Percentiles rank a stretch among this genome's conserved stretches.
These are phyloP conservation scores for Trichocomaceae sp. DNA, from an alignment of 2,329 filamentous ascomycete genomes.

Conservation along the genomic window DNA sequence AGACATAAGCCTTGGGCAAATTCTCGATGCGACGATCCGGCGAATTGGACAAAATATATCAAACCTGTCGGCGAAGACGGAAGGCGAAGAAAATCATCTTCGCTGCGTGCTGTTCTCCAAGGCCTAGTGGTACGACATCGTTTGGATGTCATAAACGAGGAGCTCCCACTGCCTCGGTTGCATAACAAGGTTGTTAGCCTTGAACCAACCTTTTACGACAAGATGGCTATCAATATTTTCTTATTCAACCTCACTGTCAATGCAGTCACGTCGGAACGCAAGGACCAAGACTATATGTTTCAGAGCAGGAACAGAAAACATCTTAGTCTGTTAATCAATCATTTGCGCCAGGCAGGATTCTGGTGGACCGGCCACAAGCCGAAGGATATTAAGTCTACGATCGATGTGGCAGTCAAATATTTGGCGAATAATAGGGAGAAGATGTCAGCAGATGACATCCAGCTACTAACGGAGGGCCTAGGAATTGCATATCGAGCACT, in stretches of 20 bases:
- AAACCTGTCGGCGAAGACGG: slow-evolving; percentile 55
- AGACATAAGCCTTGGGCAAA: slow-evolving; percentile 74
- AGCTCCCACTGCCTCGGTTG: slow-evolving; percentile 63
- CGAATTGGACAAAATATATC: slow-evolving; percentile 68
- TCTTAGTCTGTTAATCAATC: slow-evolving; percentile 63
- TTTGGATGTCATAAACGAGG: slow-evolving; percentile 59
- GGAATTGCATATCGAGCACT: slow-evolving; percentile 55
- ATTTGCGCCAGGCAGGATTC: slow-evolving; percentile 76
- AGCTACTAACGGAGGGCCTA: slow-evolving; percentile 59
- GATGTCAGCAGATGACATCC: slow-evolving; percentile 56
- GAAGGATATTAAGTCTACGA: slow-evolving; percentile 55
- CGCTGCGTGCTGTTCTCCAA: slow-evolving; percentile 63
- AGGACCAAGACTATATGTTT: slow-evolving; percentile 82
- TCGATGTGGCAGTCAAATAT: slow-evolving; percentile 63
- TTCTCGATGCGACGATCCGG: slow-evolving; percentile 50
- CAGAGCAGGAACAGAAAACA: slow-evolving; percentile 64
- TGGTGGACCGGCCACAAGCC: slow-evolving; percentile 72
- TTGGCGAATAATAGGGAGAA: slow-evolving; percentile 54
- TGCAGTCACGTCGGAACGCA: slow-evolving; percentile 77
- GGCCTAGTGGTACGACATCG: slow-evolving; percentile 75
- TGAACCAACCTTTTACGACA: slow-evolving; percentile 78
- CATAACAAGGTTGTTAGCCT: slow-evolving; percentile 65
- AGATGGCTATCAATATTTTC: slow-evolving; percentile 75
- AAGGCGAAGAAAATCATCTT: slow-evolving; percentile 34
- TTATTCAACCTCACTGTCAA: slow-evolving; percentile 79